phyloP scores from a whole-genome alignment of 139 green algal species.

The Chlamydomonas sp. region DNA sequence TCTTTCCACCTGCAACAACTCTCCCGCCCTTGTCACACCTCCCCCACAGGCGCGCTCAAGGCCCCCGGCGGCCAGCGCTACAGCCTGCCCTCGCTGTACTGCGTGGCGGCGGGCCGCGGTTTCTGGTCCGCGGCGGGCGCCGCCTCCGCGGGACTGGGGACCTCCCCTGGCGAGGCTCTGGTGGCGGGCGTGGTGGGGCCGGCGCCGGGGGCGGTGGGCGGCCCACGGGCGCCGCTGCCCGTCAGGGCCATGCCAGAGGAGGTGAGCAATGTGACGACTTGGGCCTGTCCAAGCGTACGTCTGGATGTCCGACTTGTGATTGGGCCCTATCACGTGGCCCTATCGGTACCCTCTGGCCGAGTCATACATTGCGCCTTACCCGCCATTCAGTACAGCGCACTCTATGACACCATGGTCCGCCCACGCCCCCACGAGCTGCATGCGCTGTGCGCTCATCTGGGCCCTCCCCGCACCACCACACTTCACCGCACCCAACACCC shows the following conservation, averaged over 20 bases:
- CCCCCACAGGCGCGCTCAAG: background rate
- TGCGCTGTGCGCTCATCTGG: no score
- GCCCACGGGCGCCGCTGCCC: background rate
- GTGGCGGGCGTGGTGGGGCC: slow-evolving; percentile 5
- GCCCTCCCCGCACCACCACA: no score
- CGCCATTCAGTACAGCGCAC: no score
- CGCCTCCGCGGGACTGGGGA: background rate
- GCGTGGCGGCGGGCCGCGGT: background rate
- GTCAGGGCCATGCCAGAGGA: background rate
- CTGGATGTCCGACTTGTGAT: no score
- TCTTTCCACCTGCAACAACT: background rate
- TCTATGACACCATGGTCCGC: no score
- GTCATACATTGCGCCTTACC: no score
- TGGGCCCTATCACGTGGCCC: no score
- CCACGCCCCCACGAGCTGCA: no score
- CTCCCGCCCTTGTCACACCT: background rate
- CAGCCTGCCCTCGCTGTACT: slow-evolving; percentile 16
- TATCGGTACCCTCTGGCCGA: no score
- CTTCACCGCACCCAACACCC: no score
- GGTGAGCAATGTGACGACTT: background rate
- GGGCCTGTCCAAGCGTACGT: no score
- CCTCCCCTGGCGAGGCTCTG: background rate
- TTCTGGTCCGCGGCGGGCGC: background rate
- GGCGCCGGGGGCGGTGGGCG: background rate
- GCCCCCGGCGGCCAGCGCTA: background rate